phyloP scores from a whole-genome alignment of 805 yeast species.

The Vanderwaltozyma verrucispora region DNA sequence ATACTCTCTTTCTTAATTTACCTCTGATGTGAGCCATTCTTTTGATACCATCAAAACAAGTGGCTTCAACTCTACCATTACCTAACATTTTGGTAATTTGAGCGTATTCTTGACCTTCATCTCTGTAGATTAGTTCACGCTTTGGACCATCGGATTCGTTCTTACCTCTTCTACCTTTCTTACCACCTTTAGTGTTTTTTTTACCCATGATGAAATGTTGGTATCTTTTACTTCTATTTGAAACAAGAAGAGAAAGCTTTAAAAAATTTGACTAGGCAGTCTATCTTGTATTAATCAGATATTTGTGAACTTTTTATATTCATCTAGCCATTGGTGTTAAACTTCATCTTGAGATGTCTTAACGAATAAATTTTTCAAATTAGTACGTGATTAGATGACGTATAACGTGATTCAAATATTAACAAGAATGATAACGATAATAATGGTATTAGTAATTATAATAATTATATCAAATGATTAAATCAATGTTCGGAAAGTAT shows the following conservation, averaged over 20 bases:
- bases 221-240: background rate
- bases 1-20: conserved; percentile 96
- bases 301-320: background rate
- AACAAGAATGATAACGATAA: too few species aligned
- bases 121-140: conserved; percentile 86
- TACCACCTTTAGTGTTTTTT: conserved; percentile 55
- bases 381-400: background rate
- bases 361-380: background rate
- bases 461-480: too few species aligned
- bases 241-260: background rate
- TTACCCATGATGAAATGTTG: conserved; percentile 25
- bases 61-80: conserved; percentile 91
- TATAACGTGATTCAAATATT: background rate
- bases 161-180: conserved; percentile 96
- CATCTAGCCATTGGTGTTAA: background rate
- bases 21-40: conserved; percentile 99
- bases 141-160: conserved; percentile 83
- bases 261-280: too few species aligned
- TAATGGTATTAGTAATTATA: too few species aligned
- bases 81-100: conserved; percentile 98
- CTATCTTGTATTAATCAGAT: too few species aligned
- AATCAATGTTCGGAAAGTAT: too few species aligned
- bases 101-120: conserved; percentile 97
- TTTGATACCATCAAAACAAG: conserved; percentile 87
- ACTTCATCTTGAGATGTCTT: too few species aligned